phyloP scores from a whole-genome alignment of 495 filamentous ascomycete genomes.

The Xylaria telfairii region DNA sequence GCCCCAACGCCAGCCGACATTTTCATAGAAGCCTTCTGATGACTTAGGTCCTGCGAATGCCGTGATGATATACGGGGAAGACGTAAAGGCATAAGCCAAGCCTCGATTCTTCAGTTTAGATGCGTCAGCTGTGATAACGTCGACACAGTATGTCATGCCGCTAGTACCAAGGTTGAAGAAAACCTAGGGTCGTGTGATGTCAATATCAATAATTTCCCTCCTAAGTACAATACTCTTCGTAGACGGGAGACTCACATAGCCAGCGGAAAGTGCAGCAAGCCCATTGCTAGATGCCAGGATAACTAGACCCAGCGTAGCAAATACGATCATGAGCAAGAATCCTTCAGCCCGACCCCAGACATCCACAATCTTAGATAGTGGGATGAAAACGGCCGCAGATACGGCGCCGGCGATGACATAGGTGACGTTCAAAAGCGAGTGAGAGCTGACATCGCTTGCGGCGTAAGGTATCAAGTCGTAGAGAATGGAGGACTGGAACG shows the following conservation, averaged over 20 bases:
- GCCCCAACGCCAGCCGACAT: constrained; percentile 62
- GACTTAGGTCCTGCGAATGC: constrained; percentile 46
- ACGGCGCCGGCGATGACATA: constrained; percentile 55
- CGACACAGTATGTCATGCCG: constrained; percentile 58
- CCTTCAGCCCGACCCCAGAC: constrained; percentile 56
- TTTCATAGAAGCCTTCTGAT: constrained; percentile 28
- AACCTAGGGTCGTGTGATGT: constrained; percentile 14
- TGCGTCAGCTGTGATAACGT: constrained; percentile 67
- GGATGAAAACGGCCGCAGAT: constrained; percentile 59
- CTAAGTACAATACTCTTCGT: constrained; percentile 26
- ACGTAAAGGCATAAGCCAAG: constrained; percentile 61
- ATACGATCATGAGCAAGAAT: constrained; percentile 38
- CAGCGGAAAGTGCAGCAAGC: constrained; percentile 9
- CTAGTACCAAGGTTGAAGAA: constrained; percentile 44
- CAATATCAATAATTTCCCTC: constrained; percentile 24
- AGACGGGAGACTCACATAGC: constrained; percentile 40
- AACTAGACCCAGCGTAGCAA: constrained; percentile 42
- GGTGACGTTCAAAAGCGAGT: constrained; percentile 46
- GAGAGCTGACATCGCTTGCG: constrained; percentile 42
- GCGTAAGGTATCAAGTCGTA: constrained; percentile 45
- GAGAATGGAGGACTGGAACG: constrained; percentile 44
- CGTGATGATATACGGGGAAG: constrained; percentile 65
- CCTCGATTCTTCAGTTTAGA: constrained; percentile 63
- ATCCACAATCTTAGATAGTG: constrained; percentile 64
- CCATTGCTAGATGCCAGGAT: constrained; percentile 49